Evolutionary conservation across 768 basidiomycete genomes (phyloP).

Genomic region (Panaeolus papilionaceus): DNA sequence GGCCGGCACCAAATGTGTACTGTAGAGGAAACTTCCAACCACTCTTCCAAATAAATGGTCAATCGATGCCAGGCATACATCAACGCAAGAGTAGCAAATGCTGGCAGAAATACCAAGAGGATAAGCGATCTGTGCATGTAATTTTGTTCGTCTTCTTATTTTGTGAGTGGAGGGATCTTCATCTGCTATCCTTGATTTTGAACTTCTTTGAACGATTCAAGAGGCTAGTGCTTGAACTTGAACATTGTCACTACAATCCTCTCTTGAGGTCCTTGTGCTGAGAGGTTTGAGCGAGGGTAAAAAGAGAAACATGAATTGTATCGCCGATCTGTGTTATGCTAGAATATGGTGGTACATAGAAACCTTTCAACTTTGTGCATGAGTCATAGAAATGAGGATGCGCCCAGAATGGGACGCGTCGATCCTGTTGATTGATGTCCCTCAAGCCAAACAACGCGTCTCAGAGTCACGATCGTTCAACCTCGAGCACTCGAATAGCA

Average conservation of each 20-base stretch:
- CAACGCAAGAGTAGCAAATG: neutral
- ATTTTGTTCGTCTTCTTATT: neutral
- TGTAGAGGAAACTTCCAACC: neutral
- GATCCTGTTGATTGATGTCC: conserved; percentile 9
- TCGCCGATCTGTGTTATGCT: neutral
- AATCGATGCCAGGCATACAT: neutral
- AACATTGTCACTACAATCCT: neutral
- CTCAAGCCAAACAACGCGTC: conserved; percentile 1
- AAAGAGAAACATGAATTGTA: neutral
- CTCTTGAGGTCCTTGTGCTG: neutral
- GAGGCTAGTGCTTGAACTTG: neutral
- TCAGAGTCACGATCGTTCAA: neutral
- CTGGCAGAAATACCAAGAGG: neutral
- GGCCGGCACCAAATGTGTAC: neutral
- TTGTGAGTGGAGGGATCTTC: neutral
- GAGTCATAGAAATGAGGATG: neutral
- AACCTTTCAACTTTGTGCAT: neutral
- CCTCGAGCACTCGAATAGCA: no score
- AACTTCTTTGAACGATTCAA: neutral
- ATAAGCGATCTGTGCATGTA: neutral
- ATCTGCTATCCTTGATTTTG: neutral
- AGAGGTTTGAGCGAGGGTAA: neutral
- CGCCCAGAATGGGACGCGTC: neutral
- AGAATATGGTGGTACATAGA: neutral
- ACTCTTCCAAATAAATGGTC: neutral